Percentiles rank a stretch among this genome's conserved stretches.
Evolutionary conservation across 768 basidiomycete genomes (phyloP).

Genomic region (Brasilioporus rufonigricans): DNA sequence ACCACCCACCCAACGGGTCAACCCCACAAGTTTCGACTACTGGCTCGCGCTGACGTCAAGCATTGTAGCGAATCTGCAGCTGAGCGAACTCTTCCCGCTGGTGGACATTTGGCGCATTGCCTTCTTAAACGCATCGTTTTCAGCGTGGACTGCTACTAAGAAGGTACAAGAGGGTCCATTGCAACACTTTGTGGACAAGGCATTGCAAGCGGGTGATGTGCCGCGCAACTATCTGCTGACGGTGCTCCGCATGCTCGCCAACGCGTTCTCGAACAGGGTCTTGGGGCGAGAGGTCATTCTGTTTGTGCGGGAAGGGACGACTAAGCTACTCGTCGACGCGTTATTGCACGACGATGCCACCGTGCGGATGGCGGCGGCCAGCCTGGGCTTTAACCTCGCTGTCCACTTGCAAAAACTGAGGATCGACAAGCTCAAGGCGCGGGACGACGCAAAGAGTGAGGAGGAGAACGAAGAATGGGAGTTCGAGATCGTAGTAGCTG

Average conservation of each 20-base stretch:
- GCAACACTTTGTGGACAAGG: constrained; percentile 44
- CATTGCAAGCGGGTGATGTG: constrained; percentile 30
- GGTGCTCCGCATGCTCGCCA: constrained; percentile 64
- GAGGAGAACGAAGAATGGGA: constrained; percentile 80
- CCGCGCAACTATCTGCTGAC: constrained; percentile 63
- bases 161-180: constrained; percentile 41
- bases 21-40: constrained; percentile 36
- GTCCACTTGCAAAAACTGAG: constrained; percentile 62
- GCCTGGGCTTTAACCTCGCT: constrained; percentile 74
- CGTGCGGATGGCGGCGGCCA: constrained; percentile 79
- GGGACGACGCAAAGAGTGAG: constrained; percentile 35
- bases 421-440: constrained; percentile 40
- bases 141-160: constrained; percentile 44
- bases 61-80: constrained; percentile 46
- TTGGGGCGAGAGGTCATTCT: constrained; percentile 42
- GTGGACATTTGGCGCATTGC: constrained; percentile 83
- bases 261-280: constrained; percentile 51
- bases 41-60: constrained; percentile 50
- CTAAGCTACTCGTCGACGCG: constrained; percentile 58
- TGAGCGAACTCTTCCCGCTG: constrained; percentile 70
- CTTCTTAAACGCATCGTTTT: constrained; percentile 59
- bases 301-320: constrained; percentile 36
- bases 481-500: constrained; percentile 75
- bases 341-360: constrained; percentile 65
- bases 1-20: constrained; percentile 26